Conservation (phyloP, 2,329 filamentous ascomycete species). For the Aureobasidium sp. region DNA sequence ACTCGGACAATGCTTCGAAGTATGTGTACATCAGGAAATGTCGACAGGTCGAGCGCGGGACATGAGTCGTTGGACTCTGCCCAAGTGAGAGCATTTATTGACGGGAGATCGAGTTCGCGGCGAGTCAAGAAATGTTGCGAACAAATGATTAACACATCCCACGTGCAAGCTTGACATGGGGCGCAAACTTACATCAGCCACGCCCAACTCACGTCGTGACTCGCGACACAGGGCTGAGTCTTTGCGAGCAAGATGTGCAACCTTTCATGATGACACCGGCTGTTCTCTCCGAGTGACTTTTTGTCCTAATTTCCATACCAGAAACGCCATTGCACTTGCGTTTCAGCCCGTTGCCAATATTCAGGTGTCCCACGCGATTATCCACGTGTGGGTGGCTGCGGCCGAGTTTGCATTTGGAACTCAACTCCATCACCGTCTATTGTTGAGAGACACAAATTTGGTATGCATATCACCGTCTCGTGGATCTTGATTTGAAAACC, state of each 20-base stretch:
- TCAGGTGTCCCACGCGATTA: not conserved
- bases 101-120: not conserved
- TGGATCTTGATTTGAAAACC: not conserved
- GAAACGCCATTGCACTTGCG: not conserved
- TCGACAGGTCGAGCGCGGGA: not conserved
- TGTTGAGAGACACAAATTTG: not conserved
- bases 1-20: not conserved
- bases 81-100: not conserved
- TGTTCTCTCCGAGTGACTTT: not conserved
- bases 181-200: not conserved
- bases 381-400: not conserved
- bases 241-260: not conserved
- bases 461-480: not conserved
- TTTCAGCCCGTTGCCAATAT: not conserved
- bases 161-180: not conserved
- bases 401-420: not conserved
- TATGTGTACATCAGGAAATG: not conserved
- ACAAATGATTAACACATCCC: not conserved
- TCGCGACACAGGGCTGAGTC: not conserved
- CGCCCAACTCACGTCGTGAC: not conserved
- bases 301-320: not conserved
- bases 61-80: not conserved
- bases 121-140: slow-evolving; percentile 1
- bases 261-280: not conserved
- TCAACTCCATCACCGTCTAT: not conserved